Conservation (phyloP, 2,329 filamentous ascomycete genomes). For the Hypoxylon sp. region DNA sequence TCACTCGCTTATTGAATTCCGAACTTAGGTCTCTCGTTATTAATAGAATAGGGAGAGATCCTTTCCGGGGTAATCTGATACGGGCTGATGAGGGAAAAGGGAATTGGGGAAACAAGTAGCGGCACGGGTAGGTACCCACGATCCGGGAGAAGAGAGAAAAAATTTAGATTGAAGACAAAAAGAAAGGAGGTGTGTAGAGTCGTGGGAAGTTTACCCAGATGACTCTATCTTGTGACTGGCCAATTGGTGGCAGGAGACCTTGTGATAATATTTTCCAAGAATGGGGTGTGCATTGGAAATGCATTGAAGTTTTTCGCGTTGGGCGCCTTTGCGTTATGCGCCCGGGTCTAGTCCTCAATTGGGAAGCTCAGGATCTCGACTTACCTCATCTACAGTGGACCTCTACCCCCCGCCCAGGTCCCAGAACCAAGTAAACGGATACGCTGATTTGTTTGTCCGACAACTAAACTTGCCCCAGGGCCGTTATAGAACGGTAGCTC, state of each 20-base stretch:
- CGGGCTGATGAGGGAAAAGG: conserved; percentile 6
- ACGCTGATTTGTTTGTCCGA: conserved; percentile 22
- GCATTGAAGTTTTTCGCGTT: conserved; percentile 41
- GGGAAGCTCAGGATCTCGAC: background rate
- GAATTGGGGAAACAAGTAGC: conserved; percentile 23
- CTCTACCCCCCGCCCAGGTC: no score
- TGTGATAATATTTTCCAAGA: conserved; percentile 23
- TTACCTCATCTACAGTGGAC: background rate
- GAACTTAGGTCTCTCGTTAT: conserved; percentile 27
- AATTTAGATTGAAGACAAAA: background rate
- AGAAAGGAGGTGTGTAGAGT: conserved; percentile 3
- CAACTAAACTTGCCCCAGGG: background rate
- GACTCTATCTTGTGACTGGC: conserved; percentile 28
- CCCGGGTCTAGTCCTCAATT: conserved; percentile 22
- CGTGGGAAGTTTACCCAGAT: background rate
- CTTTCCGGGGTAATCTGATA: conserved; percentile 26
- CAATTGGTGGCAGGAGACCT: conserved; percentile 25
- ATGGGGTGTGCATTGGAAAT: conserved; percentile 29
- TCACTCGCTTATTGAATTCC: conserved; percentile 19
- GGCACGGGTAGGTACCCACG: conserved; percentile 19
- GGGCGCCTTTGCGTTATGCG: conserved; percentile 43
- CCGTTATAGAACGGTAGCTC: conserved; percentile 27
- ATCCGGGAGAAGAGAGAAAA: conserved; percentile 17
- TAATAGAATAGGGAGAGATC: conserved; percentile 36
- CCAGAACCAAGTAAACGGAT: conserved; percentile 1